phyloP scores from a whole-genome alignment of 1,284 basidiomycete genomes.

The Puccinia coronata region DNA sequence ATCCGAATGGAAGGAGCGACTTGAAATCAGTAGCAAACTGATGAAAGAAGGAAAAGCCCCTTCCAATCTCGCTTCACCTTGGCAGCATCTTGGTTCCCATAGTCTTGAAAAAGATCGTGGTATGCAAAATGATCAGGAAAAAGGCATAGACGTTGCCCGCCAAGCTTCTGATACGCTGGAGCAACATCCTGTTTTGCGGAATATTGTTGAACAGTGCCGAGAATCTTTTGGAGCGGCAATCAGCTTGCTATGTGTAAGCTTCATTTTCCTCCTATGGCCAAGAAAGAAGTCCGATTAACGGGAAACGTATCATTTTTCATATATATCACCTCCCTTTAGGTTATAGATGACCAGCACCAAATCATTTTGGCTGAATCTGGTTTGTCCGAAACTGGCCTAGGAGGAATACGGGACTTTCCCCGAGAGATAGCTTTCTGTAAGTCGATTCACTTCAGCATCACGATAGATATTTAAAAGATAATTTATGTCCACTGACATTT shows the following conservation, averaged over 20 bases:
- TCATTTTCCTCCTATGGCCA: not conserved
- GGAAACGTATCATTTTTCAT: not conserved
- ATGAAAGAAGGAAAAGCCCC: conserved; percentile 34
- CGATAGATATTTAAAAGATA: not conserved
- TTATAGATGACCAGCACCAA: conserved; percentile 40
- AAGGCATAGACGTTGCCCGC: not conserved
- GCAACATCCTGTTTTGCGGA: conserved; percentile 51
- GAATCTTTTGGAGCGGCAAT: conserved; percentile 52
- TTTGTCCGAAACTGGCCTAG: conserved; percentile 15
- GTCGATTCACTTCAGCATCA: conserved; percentile 3
- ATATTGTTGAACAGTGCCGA: conserved; percentile 54
- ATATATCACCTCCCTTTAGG: not conserved
- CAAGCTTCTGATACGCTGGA: conserved; percentile 34
- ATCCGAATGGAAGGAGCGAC: not conserved
- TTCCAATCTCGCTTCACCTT: conserved; percentile 8
- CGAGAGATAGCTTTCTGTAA: conserved; percentile 36
- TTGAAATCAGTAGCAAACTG: conserved; percentile 14
- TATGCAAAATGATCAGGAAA: not conserved
- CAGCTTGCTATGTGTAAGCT: conserved; percentile 53
- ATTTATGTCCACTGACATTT: not conserved
- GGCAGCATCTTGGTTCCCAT: not conserved
- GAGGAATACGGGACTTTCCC: conserved; percentile 26
- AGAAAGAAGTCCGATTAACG: not conserved
- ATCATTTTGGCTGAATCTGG: conserved; percentile 43
- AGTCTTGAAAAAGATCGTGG: not conserved